A percentile compares a stretch with the other conserved stretches of the same genome.
phyloP scores from a whole-genome alignment of 1,139 yeast genomes.

The Magnusiomyces clavatus region DNA sequence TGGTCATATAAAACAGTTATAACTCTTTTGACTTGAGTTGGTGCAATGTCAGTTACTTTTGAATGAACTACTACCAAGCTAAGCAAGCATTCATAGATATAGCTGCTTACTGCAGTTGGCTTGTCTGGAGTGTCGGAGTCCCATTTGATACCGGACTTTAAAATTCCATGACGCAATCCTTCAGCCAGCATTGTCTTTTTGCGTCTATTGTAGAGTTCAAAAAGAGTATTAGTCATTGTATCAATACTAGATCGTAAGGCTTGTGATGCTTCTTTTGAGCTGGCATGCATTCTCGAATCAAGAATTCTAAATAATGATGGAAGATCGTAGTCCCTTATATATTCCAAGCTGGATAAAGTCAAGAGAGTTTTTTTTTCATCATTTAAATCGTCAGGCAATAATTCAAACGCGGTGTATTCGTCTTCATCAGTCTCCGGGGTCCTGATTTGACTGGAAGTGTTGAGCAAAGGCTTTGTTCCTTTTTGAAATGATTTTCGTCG shows the following conservation, averaged over 20 bases:
- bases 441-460: neutral
- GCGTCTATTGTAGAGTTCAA: conserved; percentile 44
- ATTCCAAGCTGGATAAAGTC: conserved; percentile 47
- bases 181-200: conserved; percentile 43
- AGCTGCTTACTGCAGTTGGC: conserved; percentile 35
- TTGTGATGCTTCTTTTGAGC: conserved; percentile 34
- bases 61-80: conserved; percentile 47
- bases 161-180: conserved; percentile 42
- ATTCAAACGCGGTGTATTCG: conserved; percentile 18
- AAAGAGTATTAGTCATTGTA: conserved; percentile 44
- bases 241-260: conserved; percentile 40
- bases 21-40: conserved; percentile 38
- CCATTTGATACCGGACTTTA: conserved; percentile 41
- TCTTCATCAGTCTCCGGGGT: conserved; percentile 6
- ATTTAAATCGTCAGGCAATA: conserved; percentile 26
- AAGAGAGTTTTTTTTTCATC: conserved; percentile 35
- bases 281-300: conserved; percentile 42
- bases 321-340: conserved; percentile 38
- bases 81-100: conserved; percentile 45
- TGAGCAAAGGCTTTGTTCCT: conserved; percentile 5
- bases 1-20: conserved; percentile 42
- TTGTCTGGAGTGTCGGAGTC: conserved; percentile 25
- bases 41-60: conserved; percentile 42
- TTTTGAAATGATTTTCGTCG: conserved; percentile 1
- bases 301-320: conserved; percentile 43